A percentile compares a stretch with the other conserved stretches of the same genome.
These are phyloP conservation scores for Suhomyces panamericanus DNA, from an alignment of 1,139 yeast species.

Conservation along the genomic window DNA sequence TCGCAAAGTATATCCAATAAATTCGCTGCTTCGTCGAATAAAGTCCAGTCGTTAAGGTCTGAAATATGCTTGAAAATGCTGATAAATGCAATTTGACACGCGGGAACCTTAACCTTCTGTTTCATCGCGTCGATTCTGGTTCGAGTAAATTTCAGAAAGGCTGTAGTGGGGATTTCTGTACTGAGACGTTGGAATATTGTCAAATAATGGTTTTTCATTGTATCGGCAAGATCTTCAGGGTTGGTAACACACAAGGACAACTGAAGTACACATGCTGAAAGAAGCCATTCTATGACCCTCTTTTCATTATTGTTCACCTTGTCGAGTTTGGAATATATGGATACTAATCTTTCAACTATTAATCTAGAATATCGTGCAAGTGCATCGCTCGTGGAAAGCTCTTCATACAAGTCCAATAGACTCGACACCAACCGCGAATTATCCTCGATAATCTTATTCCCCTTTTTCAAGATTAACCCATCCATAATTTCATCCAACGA, in stretches of 20 bases:
- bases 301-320: background rate
- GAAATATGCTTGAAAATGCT: background rate
- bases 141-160: conserved; percentile 9
- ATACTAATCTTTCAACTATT: background rate
- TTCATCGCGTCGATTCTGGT: background rate
- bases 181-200: conserved; percentile 1
- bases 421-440: conserved; percentile 19
- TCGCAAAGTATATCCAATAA: background rate
- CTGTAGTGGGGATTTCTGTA: background rate
- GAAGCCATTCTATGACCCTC: conserved; percentile 1
- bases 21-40: conserved; percentile 5
- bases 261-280: conserved; percentile 1
- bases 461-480: conserved; percentile 18
- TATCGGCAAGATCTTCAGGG: background rate
- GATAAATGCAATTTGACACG: background rate
- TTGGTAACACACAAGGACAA: background rate
- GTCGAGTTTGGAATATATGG: background rate
- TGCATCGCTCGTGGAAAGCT: background rate
- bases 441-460: conserved; percentile 3
- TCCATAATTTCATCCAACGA: conserved; percentile 20
- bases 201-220: background rate
- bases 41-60: conserved; percentile 4
- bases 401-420: conserved; percentile 15
- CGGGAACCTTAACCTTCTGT: background rate
- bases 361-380: background rate